Evolutionary conservation across 1,139 yeast species (phyloP).

Genomic region (Yamadazyma triangularis): DNA sequence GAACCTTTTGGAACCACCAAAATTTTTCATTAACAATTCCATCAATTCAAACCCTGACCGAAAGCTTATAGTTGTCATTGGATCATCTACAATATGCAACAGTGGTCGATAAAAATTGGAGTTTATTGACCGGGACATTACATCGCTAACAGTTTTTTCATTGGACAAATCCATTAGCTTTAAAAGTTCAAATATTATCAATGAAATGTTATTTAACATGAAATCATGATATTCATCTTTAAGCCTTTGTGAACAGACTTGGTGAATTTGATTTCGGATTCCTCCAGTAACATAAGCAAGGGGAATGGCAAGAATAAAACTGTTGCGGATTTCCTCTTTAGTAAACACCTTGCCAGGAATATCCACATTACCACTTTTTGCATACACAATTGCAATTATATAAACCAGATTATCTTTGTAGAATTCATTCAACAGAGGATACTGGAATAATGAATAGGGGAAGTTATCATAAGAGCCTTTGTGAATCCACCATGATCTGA

Average conservation of each 20-base stretch:
- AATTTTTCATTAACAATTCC: constrained; percentile 14
- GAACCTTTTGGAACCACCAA: constrained; percentile 13
- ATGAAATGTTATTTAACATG: constrained; percentile 15
- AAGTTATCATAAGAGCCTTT: constrained; percentile 25
- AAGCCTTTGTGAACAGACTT: constrained; percentile 11
- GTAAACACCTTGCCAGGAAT: background rate
- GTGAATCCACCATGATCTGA: constrained; percentile 40
- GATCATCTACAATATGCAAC: background rate
- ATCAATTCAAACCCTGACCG: constrained; percentile 23
- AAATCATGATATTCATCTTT: constrained; percentile 11
- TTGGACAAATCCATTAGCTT: constrained; percentile 37
- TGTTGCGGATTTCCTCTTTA: background rate
- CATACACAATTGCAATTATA: constrained; percentile 26
- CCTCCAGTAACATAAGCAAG: constrained; percentile 45
- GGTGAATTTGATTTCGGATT: constrained; percentile 31
- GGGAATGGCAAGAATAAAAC: constrained; percentile 32
- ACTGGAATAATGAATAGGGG: constrained; percentile 38
- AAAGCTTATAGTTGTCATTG: constrained; percentile 15
- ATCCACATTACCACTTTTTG: background rate
- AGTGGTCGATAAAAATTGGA: constrained; percentile 1
- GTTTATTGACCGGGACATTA: background rate
- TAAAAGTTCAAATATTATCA: constrained; percentile 23
- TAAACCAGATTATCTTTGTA: constrained; percentile 25
- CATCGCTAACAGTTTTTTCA: background rate
- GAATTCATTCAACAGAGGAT: constrained; percentile 21